A percentile compares a stretch with the other conserved stretches of the same genome.
Conservation (phyloP, 2,329 filamentous ascomycete genomes). For the Fusarium papillatum region DNA sequence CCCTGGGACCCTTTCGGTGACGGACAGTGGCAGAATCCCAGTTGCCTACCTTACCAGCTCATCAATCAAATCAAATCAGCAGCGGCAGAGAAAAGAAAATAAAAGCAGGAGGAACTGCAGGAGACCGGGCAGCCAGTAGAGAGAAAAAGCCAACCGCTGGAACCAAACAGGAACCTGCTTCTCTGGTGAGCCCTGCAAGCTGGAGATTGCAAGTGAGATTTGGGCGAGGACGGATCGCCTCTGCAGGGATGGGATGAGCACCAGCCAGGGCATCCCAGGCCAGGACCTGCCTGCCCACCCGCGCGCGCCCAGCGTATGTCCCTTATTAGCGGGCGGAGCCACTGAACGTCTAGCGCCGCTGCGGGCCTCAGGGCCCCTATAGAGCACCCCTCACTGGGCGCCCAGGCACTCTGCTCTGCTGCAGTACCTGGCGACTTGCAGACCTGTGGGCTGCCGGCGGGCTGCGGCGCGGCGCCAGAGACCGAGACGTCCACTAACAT, state of each 20-base stretch:
- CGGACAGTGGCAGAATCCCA: slow-evolving; percentile 19
- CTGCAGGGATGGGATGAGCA: slow-evolving; percentile 47
- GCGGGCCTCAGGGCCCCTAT: slow-evolving; percentile 40
- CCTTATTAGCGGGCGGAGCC: slow-evolving; percentile 44
- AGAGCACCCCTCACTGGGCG: slow-evolving; percentile 19
- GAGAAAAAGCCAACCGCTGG: slow-evolving; percentile 16
- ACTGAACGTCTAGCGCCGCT: slow-evolving; percentile 44
- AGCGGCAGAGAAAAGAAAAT: slow-evolving; percentile 12
- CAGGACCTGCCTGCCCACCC: slow-evolving; percentile 35
- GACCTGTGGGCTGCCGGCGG: slow-evolving; percentile 26
- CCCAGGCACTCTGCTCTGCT: slow-evolving; percentile 1
- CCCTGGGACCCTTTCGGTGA: slow-evolving; percentile 31
- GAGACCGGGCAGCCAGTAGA: slow-evolving; percentile 17
- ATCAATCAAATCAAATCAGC: not conserved
- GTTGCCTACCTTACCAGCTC: slow-evolving; percentile 10
- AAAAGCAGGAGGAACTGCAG: slow-evolving; percentile 12
- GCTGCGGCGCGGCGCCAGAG: slow-evolving; percentile 30
- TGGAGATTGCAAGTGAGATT: slow-evolving; percentile 49
- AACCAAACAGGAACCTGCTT: slow-evolving; percentile 18
- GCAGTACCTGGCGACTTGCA: not conserved
- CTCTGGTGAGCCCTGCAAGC: slow-evolving; percentile 24
- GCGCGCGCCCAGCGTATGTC: slow-evolving; percentile 21
- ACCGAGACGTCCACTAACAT: slow-evolving; percentile 20
- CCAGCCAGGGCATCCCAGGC: slow-evolving; percentile 33
- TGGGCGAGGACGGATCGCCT: slow-evolving; percentile 49